Base-by-base conservation (phyloP, 2,329 filamentous ascomycete species). In the Diaporthe capsici region DNA sequence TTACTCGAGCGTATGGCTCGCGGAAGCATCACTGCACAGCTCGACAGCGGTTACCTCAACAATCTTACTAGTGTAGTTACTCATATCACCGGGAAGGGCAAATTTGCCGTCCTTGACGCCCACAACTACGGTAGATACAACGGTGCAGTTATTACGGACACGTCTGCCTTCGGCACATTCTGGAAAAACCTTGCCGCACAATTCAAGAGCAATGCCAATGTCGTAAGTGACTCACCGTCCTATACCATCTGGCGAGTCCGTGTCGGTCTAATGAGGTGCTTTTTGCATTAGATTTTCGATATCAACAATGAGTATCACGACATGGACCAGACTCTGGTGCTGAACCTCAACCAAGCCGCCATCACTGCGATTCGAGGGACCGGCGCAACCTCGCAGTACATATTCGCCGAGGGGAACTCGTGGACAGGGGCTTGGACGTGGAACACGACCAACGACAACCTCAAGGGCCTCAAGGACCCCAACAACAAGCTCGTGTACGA, bases 281-380 rank as follows among this genome's bases (percentile, higher is more conserved):
- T 5, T 34, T 7, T n/a, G 1, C 9, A 4, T 13, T 37, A 70
- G 65, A 87, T 91, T 79, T 91, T 91, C 77, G 89, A 91, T 81
- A 91, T 88, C 73, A 91, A 91, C 86, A 92, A 92, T 80, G 90
- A 92, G 84, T 92, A 90, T 81, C 85, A 92, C 80, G 87, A 87
- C 79, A 90, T 91, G 86, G 89, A 91, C 76, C 88, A 91, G 81
- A 82, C 81, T 2, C 86, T 91, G 12, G 89, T 92, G 25, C 82
- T 89, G 39, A 82, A 87, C 77, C 87, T 92, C 65, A 92, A 92
- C 86, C 90, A 92, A 80, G 90, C 89, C n/a, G 90, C 89, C 76
- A 91, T 92, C 79, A 80, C 90, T 79, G 88, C 86, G 76, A 91
- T 92, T 81, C 88, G 90, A 55, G 86, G 82, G 15, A 86, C 88